Evolutionary conservation across 768 basidiomycete species (phyloP).

Genomic region (Amanita jacksonii): DNA sequence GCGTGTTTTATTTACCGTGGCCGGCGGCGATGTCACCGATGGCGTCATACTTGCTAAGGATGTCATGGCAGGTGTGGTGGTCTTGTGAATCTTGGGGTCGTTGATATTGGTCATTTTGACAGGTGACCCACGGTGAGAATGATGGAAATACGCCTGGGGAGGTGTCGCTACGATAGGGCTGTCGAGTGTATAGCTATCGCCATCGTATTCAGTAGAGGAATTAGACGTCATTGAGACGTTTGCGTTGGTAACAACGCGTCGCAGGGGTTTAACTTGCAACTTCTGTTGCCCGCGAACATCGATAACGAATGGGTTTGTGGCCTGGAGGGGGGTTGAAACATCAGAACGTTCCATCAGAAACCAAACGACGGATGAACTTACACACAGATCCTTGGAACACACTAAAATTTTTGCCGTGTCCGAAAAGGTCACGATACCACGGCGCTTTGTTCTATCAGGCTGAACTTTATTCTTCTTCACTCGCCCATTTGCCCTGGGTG

Average conservation of each 20-base stretch:
- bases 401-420: background rate
- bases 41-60: too few relatives aligned
- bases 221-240: background rate
- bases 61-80: too few relatives aligned
- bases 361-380: background rate
- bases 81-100: background rate
- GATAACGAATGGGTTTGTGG: background rate
- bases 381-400: background rate
- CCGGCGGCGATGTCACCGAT: background rate
- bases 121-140: too few relatives aligned
- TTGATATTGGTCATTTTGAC: background rate
- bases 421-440: background rate
- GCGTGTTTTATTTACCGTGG: background rate
- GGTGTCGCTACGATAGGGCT: background rate
- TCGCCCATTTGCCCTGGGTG: background rate
- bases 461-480: background rate
- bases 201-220: background rate
- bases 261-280: background rate
- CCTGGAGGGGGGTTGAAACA: background rate
- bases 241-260: background rate
- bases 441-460: background rate
- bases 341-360: background rate
- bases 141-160: background rate
- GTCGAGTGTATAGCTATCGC: background rate
- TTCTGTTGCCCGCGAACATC: background rate